Conservation (phyloP, 768 basidiomycete genomes). For the Suillus variegatus region DNA sequence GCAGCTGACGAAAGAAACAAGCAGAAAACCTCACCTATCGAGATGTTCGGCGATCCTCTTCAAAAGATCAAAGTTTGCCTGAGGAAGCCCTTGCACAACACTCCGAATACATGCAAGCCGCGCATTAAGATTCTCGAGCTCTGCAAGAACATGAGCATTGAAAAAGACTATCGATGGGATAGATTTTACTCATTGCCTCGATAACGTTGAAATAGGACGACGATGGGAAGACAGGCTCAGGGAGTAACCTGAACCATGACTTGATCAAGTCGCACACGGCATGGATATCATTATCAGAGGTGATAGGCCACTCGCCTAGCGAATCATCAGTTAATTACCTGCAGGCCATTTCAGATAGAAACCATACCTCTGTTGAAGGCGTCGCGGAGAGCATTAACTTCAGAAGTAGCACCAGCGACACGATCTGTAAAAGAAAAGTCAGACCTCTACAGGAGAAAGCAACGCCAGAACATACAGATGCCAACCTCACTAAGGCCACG, state of each 20-base stretch:
- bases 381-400: constrained; percentile 70
- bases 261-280: constrained; percentile 84
- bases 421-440: constrained; percentile 53
- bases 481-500: constrained; percentile 82
- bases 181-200: constrained; percentile 64
- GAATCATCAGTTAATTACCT: neutral
- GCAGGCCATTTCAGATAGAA: neutral
- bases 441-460: neutral
- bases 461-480: constrained; percentile 60
- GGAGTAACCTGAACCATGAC: constrained; percentile 82
- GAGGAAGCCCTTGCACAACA: constrained; percentile 70
- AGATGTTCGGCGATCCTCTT: constrained; percentile 80
- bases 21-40: constrained; percentile 51
- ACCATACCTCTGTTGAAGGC: constrained; percentile 69
- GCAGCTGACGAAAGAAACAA: neutral
- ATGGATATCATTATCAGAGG: constrained; percentile 69
- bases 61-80: constrained; percentile 76
- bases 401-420: constrained; percentile 73
- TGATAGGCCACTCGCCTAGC: constrained; percentile 61
- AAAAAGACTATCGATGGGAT: constrained; percentile 1
- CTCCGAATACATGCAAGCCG: constrained; percentile 63
- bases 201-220: constrained; percentile 68
- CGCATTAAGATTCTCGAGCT: constrained; percentile 67
- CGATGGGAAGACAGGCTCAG: constrained; percentile 77
- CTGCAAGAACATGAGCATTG: constrained; percentile 37